phyloP scores from a whole-genome alignment of 768 basidiomycete genomes.

The Ramaria rubella region DNA sequence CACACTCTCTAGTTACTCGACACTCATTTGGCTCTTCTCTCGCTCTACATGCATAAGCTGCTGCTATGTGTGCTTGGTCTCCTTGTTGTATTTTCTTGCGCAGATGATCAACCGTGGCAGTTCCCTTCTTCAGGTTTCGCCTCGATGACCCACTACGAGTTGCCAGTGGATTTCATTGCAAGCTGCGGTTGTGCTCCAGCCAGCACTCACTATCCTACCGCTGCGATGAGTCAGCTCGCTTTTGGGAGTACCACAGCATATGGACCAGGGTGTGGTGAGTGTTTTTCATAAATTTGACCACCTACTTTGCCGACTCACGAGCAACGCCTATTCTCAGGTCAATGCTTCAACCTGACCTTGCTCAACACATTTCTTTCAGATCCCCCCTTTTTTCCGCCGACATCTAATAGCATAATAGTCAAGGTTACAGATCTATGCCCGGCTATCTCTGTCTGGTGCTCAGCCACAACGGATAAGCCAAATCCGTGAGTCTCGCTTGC shows the following conservation, averaged over 20 bases:
- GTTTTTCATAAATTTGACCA: background rate
- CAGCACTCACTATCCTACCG: conserved; percentile 65
- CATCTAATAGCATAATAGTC: conserved; percentile 55
- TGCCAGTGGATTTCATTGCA: conserved; percentile 40
- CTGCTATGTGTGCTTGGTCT: background rate
- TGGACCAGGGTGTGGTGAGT: conserved; percentile 27
- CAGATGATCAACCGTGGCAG: background rate
- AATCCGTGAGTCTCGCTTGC: conserved; percentile 47
- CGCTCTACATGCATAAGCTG: background rate
- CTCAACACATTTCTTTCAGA: conserved; percentile 57
- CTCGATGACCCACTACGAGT: conserved; percentile 70
- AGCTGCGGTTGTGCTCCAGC: conserved; percentile 69
- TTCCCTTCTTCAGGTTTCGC: conserved; percentile 37
- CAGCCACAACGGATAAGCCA: conserved; percentile 50
- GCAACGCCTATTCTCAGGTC: conserved; percentile 53
- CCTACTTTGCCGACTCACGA: background rate
- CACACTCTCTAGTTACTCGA: background rate
- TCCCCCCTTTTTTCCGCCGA: conserved; percentile 64
- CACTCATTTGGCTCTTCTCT: background rate
- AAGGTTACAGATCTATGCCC: conserved; percentile 83
- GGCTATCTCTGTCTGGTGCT: conserved; percentile 62
- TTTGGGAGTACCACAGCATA: conserved; percentile 68
- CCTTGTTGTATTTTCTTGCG: background rate
- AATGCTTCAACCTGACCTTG: conserved; percentile 73
- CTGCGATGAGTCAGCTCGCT: conserved; percentile 73